phyloP scores from a whole-genome alignment of 768 basidiomycete genomes.

The Auriculariales sp. region DNA sequence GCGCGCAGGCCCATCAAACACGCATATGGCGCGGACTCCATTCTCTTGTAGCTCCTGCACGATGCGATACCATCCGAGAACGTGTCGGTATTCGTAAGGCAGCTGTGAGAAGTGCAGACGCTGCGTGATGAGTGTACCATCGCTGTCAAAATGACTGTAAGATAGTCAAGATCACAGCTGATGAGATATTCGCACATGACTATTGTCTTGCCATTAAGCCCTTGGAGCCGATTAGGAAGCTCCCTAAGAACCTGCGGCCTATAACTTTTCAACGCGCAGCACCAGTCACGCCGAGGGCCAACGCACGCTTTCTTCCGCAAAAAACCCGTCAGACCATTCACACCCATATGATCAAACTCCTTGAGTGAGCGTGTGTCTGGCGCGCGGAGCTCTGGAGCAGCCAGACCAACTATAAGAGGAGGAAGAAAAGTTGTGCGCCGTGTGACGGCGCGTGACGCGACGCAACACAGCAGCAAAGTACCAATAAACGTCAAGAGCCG shows the following conservation, averaged over 20 bases:
- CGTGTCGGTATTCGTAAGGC: constrained; percentile 51
- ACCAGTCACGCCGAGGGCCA: background rate
- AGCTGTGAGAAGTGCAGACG: constrained; percentile 59
- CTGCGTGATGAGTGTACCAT: constrained; percentile 77
- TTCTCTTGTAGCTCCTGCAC: constrained; percentile 43
- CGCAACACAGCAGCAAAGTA: too few species aligned
- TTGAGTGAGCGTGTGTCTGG: too few species aligned
- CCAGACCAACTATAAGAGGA: too few species aligned
- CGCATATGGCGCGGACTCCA: constrained; percentile 49
- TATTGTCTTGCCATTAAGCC: constrained; percentile 49
- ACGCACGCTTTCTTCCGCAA: constrained; percentile 9
- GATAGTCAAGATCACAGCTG: constrained; percentile 1
- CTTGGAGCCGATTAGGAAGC: constrained; percentile 48
- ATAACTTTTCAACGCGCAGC: background rate
- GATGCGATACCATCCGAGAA: constrained; percentile 67
- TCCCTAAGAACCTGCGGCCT: constrained; percentile 13
- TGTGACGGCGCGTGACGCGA: too few species aligned
- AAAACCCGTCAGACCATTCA: constrained; percentile 8
- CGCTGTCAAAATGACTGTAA: constrained; percentile 27
- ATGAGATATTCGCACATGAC: constrained; percentile 41
- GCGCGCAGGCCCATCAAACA: constrained; percentile 66
- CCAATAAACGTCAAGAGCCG: too few species aligned
- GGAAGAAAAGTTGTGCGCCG: too few species aligned
- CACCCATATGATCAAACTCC: too few species aligned
- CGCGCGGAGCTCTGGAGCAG: too few species aligned